Evolutionary conservation across 192 early-diverging fungal genomes (phyloP), one percentile per base, ranked within the genome.

Genomic region (Dissophora ornata): DNA sequence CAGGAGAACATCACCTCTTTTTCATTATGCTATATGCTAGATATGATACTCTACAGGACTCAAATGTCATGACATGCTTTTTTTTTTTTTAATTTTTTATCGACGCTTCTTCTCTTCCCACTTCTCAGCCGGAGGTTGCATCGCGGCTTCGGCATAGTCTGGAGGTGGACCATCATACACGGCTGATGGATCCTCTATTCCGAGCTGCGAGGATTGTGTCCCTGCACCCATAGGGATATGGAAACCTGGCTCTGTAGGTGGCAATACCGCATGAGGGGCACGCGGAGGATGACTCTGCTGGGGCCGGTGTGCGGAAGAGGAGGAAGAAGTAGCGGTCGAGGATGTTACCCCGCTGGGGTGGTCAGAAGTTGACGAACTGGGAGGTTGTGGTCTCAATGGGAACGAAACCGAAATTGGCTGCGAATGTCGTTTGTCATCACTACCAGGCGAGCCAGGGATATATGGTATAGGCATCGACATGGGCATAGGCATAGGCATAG

Each of bases 131-230:
- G 73, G 73, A 0, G 51, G 64, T n/a, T 30, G 40, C 73, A 77
- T 77, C 0, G 73, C 40, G 0, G 63, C 58, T 32, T 77, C 73
- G 0, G 58, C 73, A 57, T 77, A 77, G 32, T 67, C 73, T 3
- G 73, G 73, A 16, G 73, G 73, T 15, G 73, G 73, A 1, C 73
- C 73, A 57, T 77, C 73, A 25, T 77, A 77, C 29, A 16, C 57
- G n/a, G 1, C 30, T 22, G 21, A 25, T 28, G 36, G 0, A 47
- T 16, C 48, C 10, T 51, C 38, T 29, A 38, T 13, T 13, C n/a
- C n/a, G n/a, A n/a, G n/a, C n/a, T 41, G 42, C 10, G 5, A 26
- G 10, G 42, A 16, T 8, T 50, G n/a, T 1, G 22, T 16, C 16
- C 63, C 54, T 1, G 32, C 46, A 1, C 49, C 62, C 13, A 53